Base-by-base conservation (phyloP, 331 rosid species). In the Acacia concinna region DNA sequence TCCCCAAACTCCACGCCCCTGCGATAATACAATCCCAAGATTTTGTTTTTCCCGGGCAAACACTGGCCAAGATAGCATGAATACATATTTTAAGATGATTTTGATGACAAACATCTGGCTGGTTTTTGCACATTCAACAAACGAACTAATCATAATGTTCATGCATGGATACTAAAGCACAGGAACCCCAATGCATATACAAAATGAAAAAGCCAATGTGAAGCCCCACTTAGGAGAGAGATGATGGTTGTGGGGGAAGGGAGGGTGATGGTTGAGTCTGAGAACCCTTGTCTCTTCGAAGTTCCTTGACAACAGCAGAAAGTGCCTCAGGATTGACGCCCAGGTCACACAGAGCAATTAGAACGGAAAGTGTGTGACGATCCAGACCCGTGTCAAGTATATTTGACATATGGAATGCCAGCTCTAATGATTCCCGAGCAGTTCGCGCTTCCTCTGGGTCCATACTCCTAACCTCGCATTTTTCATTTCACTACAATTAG, bases 291-390 rank as follows among this genome's bases (percentile, higher is more conserved):
- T 83, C 86, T 35, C 71, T 76, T 15, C 79, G 73, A 43, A 88
- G 90, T 77, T 92, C 95, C 84, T 86, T 92, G 72, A 88, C 95
- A 75, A 92, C 81, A 38, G 87, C 95, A 74, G 93, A 89, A 62
- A 92, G 91, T 18, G 93, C 89, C 84, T 92, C 95, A 5, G 97
- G 92, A 81, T 92, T 88, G 83, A 92, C 90, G 37, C 92, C 95
- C 81, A 92, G 86, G 77, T 92, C 97, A 68, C 95, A 90, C 2
- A 92, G 91, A 8, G 95, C 93, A 46, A 92, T 88, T 17, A 92
- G 91, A 79, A 92, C 87, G 38, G 93, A 92, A n/a, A 92, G 93
- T 14, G 93, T 86, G 79, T 88, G 97, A 76, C 92, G 95, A 40
- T 88, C 97, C 67, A 90, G 86, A 77, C 93, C 95, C 0, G 93